phyloP scores from a whole-genome alignment of 805 yeast genomes.

The Zygoascus tannicola region DNA sequence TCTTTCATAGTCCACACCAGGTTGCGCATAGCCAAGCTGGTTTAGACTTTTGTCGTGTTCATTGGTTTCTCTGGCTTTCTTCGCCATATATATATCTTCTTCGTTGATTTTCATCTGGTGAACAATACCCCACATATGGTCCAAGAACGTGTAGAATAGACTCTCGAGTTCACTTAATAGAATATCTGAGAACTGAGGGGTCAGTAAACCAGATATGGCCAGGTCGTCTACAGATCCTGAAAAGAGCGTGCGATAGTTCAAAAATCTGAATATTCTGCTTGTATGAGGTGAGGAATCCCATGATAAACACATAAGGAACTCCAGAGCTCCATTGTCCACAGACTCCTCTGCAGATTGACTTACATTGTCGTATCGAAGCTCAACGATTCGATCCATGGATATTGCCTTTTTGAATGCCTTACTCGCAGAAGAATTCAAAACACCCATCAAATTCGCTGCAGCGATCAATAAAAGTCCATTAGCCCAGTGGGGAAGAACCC shows the following conservation, averaged over 20 bases:
- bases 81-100: conserved; percentile 23
- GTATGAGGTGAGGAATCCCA: conserved; percentile 21
- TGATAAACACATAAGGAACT: conserved; percentile 29
- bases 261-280: conserved; percentile 1
- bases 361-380: background rate
- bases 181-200: background rate
- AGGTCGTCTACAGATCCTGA: background rate
- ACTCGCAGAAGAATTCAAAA: background rate
- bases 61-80: background rate
- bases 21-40: conserved; percentile 34
- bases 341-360: conserved; percentile 19
- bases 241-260: conserved; percentile 7
- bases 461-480: background rate
- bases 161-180: conserved; percentile 18
- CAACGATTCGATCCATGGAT: background rate
- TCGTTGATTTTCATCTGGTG: conserved; percentile 32
- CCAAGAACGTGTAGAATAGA: conserved; percentile 24
- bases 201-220: background rate
- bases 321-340: conserved; percentile 31
- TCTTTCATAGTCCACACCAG: conserved; percentile 78
- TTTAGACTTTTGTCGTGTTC: conserved; percentile 8
- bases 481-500: background rate
- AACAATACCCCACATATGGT: conserved; percentile 31
- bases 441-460: background rate
- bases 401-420: background rate